phyloP scores from a whole-genome alignment of 2,329 filamentous ascomycete genomes.

The Alternaria sp. region DNA sequence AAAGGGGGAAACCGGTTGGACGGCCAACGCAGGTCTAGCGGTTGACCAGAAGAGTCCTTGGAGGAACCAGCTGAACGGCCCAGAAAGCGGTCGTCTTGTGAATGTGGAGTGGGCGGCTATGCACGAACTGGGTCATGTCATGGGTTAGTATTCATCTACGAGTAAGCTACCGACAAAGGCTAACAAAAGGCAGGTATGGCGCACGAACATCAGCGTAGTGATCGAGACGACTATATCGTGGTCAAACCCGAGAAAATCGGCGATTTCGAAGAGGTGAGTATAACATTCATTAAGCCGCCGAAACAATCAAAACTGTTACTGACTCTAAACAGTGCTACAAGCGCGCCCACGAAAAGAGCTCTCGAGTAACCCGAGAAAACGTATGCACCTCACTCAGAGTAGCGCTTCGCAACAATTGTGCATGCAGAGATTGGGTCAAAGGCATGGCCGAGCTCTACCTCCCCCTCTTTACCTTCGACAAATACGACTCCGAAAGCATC shows the following conservation, averaged over 20 bases:
- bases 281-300: neutral
- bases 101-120: neutral
- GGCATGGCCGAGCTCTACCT: neutral
- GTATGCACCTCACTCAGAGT: neutral
- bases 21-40: neutral
- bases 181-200: conserved; percentile 6
- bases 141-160: neutral
- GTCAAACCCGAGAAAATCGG: neutral
- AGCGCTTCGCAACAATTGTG: neutral
- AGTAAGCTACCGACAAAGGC: neutral
- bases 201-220: conserved; percentile 7
- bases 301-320: neutral
- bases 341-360: neutral
- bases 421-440: neutral
- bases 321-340: neutral
- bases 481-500: neutral
- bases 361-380: neutral
- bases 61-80: neutral
- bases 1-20: neutral
- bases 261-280: neutral
- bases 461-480: neutral
- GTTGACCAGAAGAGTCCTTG: neutral
- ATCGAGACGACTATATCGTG: conserved; percentile 10
- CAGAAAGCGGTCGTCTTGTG: neutral
- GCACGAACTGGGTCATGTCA: neutral